A percentile compares a stretch with the other conserved stretches of the same genome.
Conservation (phyloP, 164 flowering plant genomes). For the Buxus sempervirens region DNA sequence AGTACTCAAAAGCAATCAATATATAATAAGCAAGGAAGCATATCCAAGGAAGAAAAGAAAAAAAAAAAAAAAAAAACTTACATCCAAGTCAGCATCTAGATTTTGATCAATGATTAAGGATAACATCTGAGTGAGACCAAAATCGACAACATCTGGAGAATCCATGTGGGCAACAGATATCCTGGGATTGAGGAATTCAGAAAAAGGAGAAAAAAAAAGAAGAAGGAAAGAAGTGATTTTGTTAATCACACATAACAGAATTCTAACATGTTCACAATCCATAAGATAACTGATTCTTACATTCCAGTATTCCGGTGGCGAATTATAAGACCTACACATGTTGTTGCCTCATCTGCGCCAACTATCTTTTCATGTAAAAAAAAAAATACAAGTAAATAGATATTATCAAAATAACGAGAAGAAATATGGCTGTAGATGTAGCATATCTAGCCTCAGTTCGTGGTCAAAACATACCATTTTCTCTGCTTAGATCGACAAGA, state of each 20-base stretch:
- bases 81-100: conserved; percentile 57
- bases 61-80: conserved; percentile 22
- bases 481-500: too few relatives aligned
- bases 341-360: conserved; percentile 98
- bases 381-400: not conserved
- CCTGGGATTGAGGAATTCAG: conserved; percentile 37
- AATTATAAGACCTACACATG: conserved; percentile 85
- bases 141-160: conserved; percentile 56
- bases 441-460: not conserved
- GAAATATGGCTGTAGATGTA: not conserved
- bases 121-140: conserved; percentile 74
- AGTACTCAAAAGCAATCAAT: not conserved
- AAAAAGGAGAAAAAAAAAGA: conserved; percentile 3
- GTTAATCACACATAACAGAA: not conserved
- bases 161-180: conserved; percentile 91
- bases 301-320: conserved; percentile 62
- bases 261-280: not conserved
- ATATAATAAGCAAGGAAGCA: not conserved
- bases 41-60: not conserved
- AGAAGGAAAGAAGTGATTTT: not conserved
- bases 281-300: conserved; percentile 42
- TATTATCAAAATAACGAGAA: conserved; percentile 5
- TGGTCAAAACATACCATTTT: too few relatives aligned
- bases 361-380: conserved; percentile 40
- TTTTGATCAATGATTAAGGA: conserved; percentile 38